Percentiles rank a stretch among this genome's conserved stretches.
Conservation (phyloP, 768 basidiomycete species). For the Trametes cingulata region DNA sequence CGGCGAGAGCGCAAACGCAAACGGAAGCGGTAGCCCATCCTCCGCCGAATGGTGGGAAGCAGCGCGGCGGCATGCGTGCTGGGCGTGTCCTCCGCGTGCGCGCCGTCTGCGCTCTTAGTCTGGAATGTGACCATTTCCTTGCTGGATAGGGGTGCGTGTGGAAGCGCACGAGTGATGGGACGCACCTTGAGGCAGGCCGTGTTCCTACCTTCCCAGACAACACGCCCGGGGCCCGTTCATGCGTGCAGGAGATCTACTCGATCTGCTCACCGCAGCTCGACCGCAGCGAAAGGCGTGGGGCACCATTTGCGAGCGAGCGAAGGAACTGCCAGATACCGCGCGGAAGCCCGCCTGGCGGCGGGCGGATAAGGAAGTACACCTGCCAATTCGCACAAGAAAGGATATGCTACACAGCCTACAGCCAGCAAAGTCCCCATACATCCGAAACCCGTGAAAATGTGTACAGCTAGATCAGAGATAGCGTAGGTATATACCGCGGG, state of each 20-base stretch:
- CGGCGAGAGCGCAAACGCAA: background rate
- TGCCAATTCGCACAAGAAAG: background rate
- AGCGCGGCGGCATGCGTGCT: background rate
- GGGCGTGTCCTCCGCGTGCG: constrained; percentile 4
- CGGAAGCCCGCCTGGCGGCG: background rate
- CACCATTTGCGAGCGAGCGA: background rate
- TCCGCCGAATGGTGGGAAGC: background rate
- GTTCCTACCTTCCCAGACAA: background rate
- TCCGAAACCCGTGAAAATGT: background rate
- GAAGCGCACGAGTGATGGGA: background rate
- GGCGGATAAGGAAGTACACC: background rate
- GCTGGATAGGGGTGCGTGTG: background rate
- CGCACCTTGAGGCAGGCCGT: constrained; percentile 4
- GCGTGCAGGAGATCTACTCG: constrained; percentile 3
- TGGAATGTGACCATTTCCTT: constrained; percentile 3
- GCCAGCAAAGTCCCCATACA: constrained; percentile 4
- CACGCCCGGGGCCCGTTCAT: background rate
- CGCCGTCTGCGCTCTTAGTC: constrained; percentile 1
- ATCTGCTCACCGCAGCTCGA: background rate
- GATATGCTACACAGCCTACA: constrained; percentile 19
- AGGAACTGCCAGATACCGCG: background rate
- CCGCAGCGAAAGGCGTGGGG: background rate
- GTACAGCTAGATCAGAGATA: constrained; percentile 6
- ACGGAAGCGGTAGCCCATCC: background rate
- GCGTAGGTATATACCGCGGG: constrained; percentile 17